Base-by-base conservation (phyloP, 2,329 filamentous ascomycete genomes). In the Colletotrichum shisoi region DNA sequence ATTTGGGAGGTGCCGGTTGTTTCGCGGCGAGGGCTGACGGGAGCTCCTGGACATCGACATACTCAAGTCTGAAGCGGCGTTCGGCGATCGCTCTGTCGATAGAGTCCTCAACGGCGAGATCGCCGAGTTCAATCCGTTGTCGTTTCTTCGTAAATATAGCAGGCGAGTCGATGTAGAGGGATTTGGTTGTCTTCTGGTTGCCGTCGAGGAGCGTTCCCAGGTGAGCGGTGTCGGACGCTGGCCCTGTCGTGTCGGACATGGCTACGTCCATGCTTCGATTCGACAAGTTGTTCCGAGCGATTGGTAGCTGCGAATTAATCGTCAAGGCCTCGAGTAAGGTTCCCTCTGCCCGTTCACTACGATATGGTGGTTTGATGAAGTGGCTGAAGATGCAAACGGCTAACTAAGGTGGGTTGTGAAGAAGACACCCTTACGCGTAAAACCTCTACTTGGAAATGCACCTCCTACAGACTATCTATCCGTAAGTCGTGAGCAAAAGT, bases 1-100 rank as follows among this genome's bases (percentile, higher is more conserved):
- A 72, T 44, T 74, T 76, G 9, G 73, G 86, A 15, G 91, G 57
- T 24, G 56, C 56, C 31, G 69, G 89, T 77, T 94, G 90, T 76
- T 94, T 95, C 24, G 91, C 89, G 42, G 91, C 91, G 21, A 97
- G 84, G 1, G 87, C 87, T 24, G 90, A 87, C 6, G 94, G 94
- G 3, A 97, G 84, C 69, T 91, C 89, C 75, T 88, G 87, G 24
- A 95, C 89, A 74, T 89, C 83, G 72, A 89, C 86, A 78, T 97
- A 97, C 80, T 97, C 93, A 74, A 82, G 83, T 60, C 84, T 83
- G 74, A 91, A 87, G 54, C 89, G 86, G 61, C 84, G 78, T 37
- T 48, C 72, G 70, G 53, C 78, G 72, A 57, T 42, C 46, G 24
- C 19, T 15, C 54, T 56, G 39, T 66, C 53, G 12, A 24, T 46